Evolutionary conservation across 768 basidiomycete species (phyloP), one percentile per base, ranked within the genome.

Genomic region (Baorangia bicolor): DNA sequence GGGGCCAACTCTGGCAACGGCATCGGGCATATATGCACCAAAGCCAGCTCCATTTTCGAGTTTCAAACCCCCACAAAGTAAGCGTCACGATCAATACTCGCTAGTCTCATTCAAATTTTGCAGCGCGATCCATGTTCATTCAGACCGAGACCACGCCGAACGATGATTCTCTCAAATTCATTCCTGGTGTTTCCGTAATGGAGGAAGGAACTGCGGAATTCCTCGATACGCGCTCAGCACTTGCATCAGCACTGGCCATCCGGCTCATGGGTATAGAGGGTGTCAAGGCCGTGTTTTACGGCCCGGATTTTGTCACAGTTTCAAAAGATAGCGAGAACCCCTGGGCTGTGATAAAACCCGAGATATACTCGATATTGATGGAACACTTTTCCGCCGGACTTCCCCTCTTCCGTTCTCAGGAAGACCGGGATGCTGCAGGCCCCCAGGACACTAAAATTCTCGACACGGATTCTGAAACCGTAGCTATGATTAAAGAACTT

Each of bases 401-500:
- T 61, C 76, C 90, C 3, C 78, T 98, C 13, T 99, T 98, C 77
- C 82, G 88, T 45, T 88, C 85, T 47, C 85, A 88, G 37, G 86
- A 90, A 69, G 90, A 92, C 43, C 77, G 80, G 53, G 90, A 88
- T 58, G 82, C 80, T 27, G 92, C 89, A 7, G 94, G 94, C 5
- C 93, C 94, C 11, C 91, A 94, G 71, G 97, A 98, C 70, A 98
- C 95, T 10, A 81, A 81, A 50, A 96, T 98, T 59, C 75, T 98
- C 25, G 96, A 98, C 63, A 91, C 88, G 4, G 97, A 99, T 70
- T 89, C 90, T 21, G 97, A 98, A 71, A 92, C 93, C 4, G 93
- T 99, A 4, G 97, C 93, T 9, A 99, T 98, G 96, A 94, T 99
- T 64, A 99, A 99, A 71, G 97, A 99, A 69, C 70, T 98, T 37